Base-by-base conservation (phyloP, 768 basidiomycete species). In the Agaricus subrufescens region DNA sequence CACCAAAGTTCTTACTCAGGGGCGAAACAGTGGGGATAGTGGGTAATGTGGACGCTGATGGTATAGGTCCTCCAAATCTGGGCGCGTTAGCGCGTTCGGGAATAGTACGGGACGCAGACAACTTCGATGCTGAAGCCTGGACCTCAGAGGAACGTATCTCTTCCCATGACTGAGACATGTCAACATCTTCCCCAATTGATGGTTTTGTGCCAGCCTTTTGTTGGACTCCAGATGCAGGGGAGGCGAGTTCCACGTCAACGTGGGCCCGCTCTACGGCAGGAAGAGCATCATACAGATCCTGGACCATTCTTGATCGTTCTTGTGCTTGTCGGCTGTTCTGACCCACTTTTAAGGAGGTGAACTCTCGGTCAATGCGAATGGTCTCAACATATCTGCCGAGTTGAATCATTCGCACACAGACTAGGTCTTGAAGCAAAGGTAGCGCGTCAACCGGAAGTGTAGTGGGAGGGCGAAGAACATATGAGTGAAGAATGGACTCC, bases 371-470 rank as follows among this genome's bases (percentile, higher is more conserved):
- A 43, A 89, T 75, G 70, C 85, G 86, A 65, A 92, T 81, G 8
- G 89, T 91, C n/a, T 84, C 82, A 0, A 78, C 70, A 62, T 86
- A 84, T 56, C 81, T 79, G 3, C 89, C 91, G 2, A 75, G 78
- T 63, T 90, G 86, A 34, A 93, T 80, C 8, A 92, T 79, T 9
- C 91, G 85, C 14, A 87, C 81, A 58, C 86, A 89, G 29, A 89
- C 76, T n/a, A 93, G 77, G 59, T 93, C 88, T 66, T 90, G 90
- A 0, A 93, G 67, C 12, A 81, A 73, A 4, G 84, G 75, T 26
- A 85, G 66, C 2, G 83, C 79, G 1, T 76, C 62, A 7, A 76
- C 59, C 1, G 84, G 72, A 9, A 85, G 68, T 0, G 71, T 58
- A 4, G 71, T 56, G 2, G 86, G 79, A 2, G 84, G 82, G 12